Evolutionary conservation across 1,139 yeast genomes (phyloP), one percentile per base, ranked within the genome.

Genomic region (Debaryomyces sp.): DNA sequence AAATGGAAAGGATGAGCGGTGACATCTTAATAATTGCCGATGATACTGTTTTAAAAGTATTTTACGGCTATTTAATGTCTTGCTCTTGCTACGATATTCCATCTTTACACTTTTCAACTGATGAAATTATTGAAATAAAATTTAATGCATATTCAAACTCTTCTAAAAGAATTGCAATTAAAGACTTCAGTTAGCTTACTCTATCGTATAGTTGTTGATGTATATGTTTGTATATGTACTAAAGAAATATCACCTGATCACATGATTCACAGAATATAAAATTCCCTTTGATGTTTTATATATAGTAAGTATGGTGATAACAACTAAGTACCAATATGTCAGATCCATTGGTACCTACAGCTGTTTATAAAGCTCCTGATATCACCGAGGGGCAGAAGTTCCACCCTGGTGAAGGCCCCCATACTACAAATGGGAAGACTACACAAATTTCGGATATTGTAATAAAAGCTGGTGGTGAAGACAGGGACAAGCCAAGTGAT

Each of bases 51-150:
- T 76, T 95, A 54, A 78, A 91, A 51, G 97, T 94, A 3, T 78
- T 94, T 47, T 94, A 91, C 62, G 99, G 98, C 1, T 94, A 94
- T 66, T 77, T 94, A 58, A 89, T 94, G 96, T 95, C 97, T 3
- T 85, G 91, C 54, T 83, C 95, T 4, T 89, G 95, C 57, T 79
- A 79, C 54, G 97, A 91, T 58, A 90, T 94, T 52, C 97, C 98
- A 3, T 72, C 75, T 41, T 73, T 92, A 49, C 75, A 82, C 53
- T 91, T 94, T 67, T 85, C 94, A 41, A 81, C 88, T 49, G 82
- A 89, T 62, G 96, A 91, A 60, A 78, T 94, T 43, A 89, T 91
- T 53, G 96, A 92, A 66, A 85, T 94, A 44, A 82, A 89, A 46
- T 92, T 92, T 64, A 87, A 89, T 54, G 97, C 97, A 1, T 92